Base-by-base conservation (phyloP, 257 asterid genomes). In the Capsicum chinense region DNA sequence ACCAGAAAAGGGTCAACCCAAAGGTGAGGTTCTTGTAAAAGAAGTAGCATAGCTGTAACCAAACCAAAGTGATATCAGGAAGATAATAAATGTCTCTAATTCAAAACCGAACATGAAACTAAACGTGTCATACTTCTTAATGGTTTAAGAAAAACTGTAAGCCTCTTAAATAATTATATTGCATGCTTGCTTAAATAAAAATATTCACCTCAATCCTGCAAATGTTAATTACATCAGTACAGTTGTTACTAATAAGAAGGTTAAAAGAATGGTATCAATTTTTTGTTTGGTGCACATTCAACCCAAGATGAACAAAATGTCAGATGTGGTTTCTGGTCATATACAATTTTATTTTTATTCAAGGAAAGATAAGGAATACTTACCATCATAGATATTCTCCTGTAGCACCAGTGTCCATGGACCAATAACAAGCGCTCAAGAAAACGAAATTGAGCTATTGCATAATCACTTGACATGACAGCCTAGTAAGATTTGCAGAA, bases 381-480 rank as follows among this genome's bases (percentile, higher is more conserved):
- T 91, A 96, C 99, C 99, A 95, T 94, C 98, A 94, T 85, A 8
- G 99, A 89, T 91, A 96, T 92, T 87, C 99, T 89, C 87, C 99
- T 89, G 90, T 96, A 94, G 92, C 98, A 96, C 99, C 99, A 96
- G 90, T 96, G 99, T 68, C 99, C 99, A 62, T 95, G 99, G 87
- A 96, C 98, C 92, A 96, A 83, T 89, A 96, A 69, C 68, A 96
- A 90, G 59, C 98, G 95, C 89, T 96, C 99, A 11, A 96, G 98
- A 89, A 92, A 96, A 86, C 93, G 92, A 84, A 96, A 96, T 84
- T 96, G 98, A 44, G 99, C 98, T 78, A 96, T 91, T 71, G 97
- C 88, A 81, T 92, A 93, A 88, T 96, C 99, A 80, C 99, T 95
- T 9, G 99, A 91, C 98, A 95, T 93, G 68, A 95, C 97, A 89